Conservation (phyloP, 116 monocot species). For the Zostera marina region DNA sequence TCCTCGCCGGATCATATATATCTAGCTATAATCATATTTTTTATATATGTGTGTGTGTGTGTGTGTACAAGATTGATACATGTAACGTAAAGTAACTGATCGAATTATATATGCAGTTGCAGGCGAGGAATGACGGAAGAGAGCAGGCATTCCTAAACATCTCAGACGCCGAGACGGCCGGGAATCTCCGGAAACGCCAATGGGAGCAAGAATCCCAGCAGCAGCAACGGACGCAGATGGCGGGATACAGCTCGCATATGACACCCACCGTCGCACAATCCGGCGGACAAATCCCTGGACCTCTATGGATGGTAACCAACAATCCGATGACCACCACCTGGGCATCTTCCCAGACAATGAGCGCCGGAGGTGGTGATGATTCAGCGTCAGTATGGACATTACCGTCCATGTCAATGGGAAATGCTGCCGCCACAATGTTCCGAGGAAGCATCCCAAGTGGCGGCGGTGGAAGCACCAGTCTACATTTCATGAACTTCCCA, state of each 20-base stretch:
- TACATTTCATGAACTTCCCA: constrained; percentile 79
- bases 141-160: constrained; percentile 13
- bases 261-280: constrained; percentile 4
- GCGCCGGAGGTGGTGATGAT: constrained; percentile 9
- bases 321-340: constrained; percentile 10
- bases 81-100: no score
- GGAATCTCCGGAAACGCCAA: constrained; percentile 22
- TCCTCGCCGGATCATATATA: not conserved
- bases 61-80: no score
- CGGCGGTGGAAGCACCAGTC: no score
- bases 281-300: constrained; percentile 18
- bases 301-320: constrained; percentile 50
- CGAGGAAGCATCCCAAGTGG: constrained; percentile 33
- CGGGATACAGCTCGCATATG: constrained; percentile 28
- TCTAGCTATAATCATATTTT: no score
- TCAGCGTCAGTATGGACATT: constrained; percentile 31
- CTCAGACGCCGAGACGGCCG: constrained; percentile 12
- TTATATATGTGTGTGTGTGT: not conserved
- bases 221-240: constrained; percentile 33
- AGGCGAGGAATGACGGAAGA: constrained; percentile 5
- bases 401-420: constrained; percentile 7
- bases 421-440: constrained; percentile 17
- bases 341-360: not conserved
- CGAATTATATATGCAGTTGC: no score
- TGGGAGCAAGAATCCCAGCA: constrained; percentile 28